Evolutionary conservation across 345 rosid genomes (phyloP), one percentile per base, ranked within the genome.

Genomic region (Corchorus olitorius): DNA sequence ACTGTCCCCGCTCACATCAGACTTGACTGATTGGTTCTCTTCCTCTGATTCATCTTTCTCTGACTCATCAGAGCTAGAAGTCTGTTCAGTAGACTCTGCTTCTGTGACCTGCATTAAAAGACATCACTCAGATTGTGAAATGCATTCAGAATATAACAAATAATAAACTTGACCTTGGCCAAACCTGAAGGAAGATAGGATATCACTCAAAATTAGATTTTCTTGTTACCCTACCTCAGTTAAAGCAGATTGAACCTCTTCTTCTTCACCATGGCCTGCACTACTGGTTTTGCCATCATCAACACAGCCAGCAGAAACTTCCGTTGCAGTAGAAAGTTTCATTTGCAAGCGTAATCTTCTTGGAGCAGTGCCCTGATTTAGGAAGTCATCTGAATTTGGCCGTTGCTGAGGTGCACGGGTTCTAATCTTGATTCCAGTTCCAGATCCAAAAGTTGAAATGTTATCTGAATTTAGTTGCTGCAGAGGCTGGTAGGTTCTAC

Each of bases 401-500:
- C 27, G 83, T 16, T 77, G 75, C 54, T 65, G 87, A 76, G 86
- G 74, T 76, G 76, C 88, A 39, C 84, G 89, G 73, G 75, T 52
- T 80, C 89, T 87, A 53, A 88, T 82, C 86, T 83, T 88, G 82
- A 89, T 87, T 83, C 91, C 97, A 48, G 89, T 80, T 70, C 85
- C 94, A 74, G 83, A 89, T 48, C 93, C 96, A 62, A 87, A 91
- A 75, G 16, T 2, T 41, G 4, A 73, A 43, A 79, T 45, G 61
- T 72, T 78, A 64, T 61, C 84, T 7, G 86, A 72, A 67, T 65
- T 64, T n/a, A 75, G 77, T 35, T 48, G 84, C 16, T 75, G 73
- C 45, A 63, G 85, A 74, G 86, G 76, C 76, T 80, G 88, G 33
- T 83, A 87, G 73, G 77, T 52, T 79, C 88, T 85, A 53, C 81